Base-by-base conservation (phyloP, 345 rosid genomes). In the Citrus reticulata region DNA sequence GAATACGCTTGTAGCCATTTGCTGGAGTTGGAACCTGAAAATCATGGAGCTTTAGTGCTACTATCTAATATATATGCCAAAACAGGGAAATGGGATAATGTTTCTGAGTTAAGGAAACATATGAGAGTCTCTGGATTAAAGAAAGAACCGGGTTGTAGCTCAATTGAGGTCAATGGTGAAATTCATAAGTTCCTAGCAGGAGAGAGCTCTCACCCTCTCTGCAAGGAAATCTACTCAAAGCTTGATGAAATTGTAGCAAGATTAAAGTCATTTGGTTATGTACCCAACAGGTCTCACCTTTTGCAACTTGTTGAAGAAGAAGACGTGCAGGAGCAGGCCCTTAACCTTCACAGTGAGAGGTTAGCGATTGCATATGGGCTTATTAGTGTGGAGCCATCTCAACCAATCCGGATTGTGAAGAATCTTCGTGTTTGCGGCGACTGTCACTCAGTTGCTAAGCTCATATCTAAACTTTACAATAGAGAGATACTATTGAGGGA, bases 121-220 rank as follows among this genome's bases (percentile, higher is more conserved):
- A 93, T 93, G 93, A 90, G 89, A 90, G 88, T 82, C 49, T 77
- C 83, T 24, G 94, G 94, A 81, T 59, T 91, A 2, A 87, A 87
- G 83, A 93, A 93, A 86, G 89, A 89, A 68, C 92, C 85, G 11
- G 97, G 97, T 46, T 91, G 93, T 74, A 93, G 97, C 86, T 84
- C 92, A 30, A 86, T 93, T n/a, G 94, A 91, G 87, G 88, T 86
- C 5, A 80, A 90, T 82, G 93, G 94, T 9, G 68, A 24, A 62
- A 80, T 90, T 29, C 93, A 93, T 46, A 90, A 89, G 87, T 93
- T 90, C 79, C 80, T 89, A 16, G 91, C 87, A 11, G 95, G 90
- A 71, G 97, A 91, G 70, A 81, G 84, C 40, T 66, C 86, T 11
- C 93, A 90, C 77, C 90, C 90, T 29, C 84, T 86, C 75, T 85